These are phyloP conservation scores for Leccinum barrowsii DNA, from an alignment of 768 basidiomycete species.

Conservation along the genomic window DNA sequence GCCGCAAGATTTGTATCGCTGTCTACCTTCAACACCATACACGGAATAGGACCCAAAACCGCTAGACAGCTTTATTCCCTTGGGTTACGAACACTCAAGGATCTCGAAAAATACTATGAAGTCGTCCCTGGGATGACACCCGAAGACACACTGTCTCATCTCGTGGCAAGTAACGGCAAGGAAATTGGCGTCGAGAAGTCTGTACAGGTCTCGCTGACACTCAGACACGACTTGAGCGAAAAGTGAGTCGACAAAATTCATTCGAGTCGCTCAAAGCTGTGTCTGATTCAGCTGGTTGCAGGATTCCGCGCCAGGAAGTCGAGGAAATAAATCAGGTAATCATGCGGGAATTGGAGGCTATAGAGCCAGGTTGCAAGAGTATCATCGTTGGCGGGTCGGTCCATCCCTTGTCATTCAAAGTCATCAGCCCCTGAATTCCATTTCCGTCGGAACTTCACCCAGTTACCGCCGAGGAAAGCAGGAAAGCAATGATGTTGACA, in stretches of 20 bases:
- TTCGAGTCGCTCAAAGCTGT: not conserved
- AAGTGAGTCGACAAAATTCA: conserved; percentile 32
- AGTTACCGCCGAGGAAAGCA: conserved; percentile 85
- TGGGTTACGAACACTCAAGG: conserved; percentile 63
- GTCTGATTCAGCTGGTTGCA: conserved; percentile 17
- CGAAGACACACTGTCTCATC: conserved; percentile 20
- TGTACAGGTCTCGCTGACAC: conserved; percentile 56
- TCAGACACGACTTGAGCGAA: conserved; percentile 53
- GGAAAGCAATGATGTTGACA: conserved; percentile 83
- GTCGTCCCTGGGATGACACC: conserved; percentile 36
- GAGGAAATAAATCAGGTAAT: conserved; percentile 71
- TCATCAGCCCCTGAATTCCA: not conserved
- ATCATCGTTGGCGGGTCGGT: conserved; percentile 82
- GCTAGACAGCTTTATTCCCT: conserved; percentile 63
- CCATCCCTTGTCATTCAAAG: not conserved
- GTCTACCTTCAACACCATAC: conserved; percentile 55
- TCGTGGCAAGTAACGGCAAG: conserved; percentile 14
- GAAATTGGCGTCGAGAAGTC: conserved; percentile 35
- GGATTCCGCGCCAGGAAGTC: conserved; percentile 74
- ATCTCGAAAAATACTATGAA: conserved; percentile 64
- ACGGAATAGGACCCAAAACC: conserved; percentile 72
- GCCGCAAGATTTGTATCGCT: conserved; percentile 57
- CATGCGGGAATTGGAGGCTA: conserved; percentile 56
- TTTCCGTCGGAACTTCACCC: not conserved
- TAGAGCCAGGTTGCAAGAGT: conserved; percentile 66